Evolutionary conservation across 805 yeast genomes (phyloP).

Genomic region (Starmerella apis): DNA sequence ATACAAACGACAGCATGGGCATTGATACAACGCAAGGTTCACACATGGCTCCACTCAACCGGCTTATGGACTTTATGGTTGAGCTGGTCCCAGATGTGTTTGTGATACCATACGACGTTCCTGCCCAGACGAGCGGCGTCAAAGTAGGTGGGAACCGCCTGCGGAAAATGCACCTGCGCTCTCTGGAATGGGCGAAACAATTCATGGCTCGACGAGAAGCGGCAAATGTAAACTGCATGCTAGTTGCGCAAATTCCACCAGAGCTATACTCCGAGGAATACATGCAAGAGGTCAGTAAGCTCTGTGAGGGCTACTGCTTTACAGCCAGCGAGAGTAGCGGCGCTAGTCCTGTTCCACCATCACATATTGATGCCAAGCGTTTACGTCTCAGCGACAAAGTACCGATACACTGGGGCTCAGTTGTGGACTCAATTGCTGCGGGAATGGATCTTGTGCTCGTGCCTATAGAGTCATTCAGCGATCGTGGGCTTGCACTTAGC

Average conservation of each 20-base stretch:
- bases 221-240: not conserved
- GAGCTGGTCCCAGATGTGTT: constrained; percentile 30
- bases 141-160: constrained; percentile 32
- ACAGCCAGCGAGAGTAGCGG: constrained; percentile 1
- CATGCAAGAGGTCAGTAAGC: constrained; percentile 17
- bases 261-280: constrained; percentile 22
- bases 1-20: constrained; percentile 28
- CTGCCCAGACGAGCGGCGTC: constrained; percentile 26
- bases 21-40: constrained; percentile 34
- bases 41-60: constrained; percentile 26
- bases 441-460: constrained; percentile 34
- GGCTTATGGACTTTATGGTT: constrained; percentile 21
- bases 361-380: constrained; percentile 3
- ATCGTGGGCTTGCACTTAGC: constrained; percentile 34
- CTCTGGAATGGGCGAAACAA: constrained; percentile 30
- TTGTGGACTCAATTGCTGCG: constrained; percentile 25
- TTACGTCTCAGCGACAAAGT: constrained; percentile 13
- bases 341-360: not conserved
- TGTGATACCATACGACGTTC: constrained; percentile 31
- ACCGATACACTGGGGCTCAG: constrained; percentile 21
- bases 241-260: constrained; percentile 31
- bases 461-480: constrained; percentile 29
- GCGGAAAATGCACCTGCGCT: constrained; percentile 32
- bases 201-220: constrained; percentile 13
- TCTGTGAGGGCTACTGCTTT: constrained; percentile 17